A percentile compares a stretch with the other conserved stretches of the same genome.
These are phyloP conservation scores for Cercospora sesami DNA, from an alignment of 2,329 filamentous ascomycete species.

Conservation along the genomic window DNA sequence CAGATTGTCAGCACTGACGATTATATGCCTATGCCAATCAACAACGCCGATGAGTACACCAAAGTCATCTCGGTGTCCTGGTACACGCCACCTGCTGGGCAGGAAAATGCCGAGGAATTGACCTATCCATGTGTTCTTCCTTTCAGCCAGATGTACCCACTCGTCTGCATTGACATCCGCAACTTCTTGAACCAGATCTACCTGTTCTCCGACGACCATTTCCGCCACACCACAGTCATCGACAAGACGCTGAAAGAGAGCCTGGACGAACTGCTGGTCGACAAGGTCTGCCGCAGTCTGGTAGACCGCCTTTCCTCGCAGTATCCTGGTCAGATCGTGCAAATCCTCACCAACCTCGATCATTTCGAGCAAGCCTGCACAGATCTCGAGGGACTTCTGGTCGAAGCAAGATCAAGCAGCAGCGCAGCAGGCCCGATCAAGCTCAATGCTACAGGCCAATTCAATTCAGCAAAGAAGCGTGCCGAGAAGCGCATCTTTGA, in stretches of 20 bases:
- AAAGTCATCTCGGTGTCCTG: constrained; percentile 95
- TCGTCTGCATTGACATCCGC: constrained; percentile 96
- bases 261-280: constrained; percentile 88
- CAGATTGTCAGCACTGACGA: constrained; percentile 83
- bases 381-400: constrained; percentile 83
- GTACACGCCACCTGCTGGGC: constrained; percentile 70
- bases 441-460: constrained; percentile 80
- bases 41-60: constrained; percentile 84
- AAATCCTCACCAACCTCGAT: constrained; percentile 95
- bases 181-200: constrained; percentile 99
- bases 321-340: constrained; percentile 95
- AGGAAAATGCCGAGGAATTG: constrained; percentile 72
- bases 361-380: constrained; percentile 93
- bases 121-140: constrained; percentile 88
- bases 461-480: constrained; percentile 87
- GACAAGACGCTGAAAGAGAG: constrained; percentile 86
- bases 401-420: constrained; percentile 77
- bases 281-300: constrained; percentile 87
- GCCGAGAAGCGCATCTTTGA: constrained; percentile 98
- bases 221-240: constrained; percentile 84
- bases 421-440: constrained; percentile 78
- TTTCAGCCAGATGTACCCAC: constrained; percentile 98
- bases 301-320: constrained; percentile 87
- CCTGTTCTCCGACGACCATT: constrained; percentile 94
- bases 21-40: constrained; percentile 99